Base-by-base conservation (phyloP, 2,329 filamentous ascomycete genomes). In the Diaporthe sp. region DNA sequence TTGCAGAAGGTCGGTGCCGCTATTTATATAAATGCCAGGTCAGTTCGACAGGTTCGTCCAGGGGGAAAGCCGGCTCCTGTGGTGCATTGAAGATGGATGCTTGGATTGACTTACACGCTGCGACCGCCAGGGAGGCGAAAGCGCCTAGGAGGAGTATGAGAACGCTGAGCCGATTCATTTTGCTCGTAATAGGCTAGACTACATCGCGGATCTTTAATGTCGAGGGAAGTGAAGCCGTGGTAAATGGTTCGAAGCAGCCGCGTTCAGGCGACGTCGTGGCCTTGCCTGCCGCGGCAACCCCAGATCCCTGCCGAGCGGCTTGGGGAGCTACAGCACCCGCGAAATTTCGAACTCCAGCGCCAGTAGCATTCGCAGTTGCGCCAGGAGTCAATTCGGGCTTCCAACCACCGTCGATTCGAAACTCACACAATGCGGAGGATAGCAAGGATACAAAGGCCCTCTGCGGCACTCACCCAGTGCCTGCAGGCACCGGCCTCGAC, bases 1-100 rank as follows among this genome's bases (percentile, higher is more conserved):
- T 93, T 93, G 87, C 91, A 93, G 82, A 93, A 93, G 2, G 89
- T 90, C 25, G 90, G 91, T 58, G 90, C 88, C 44, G 89, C 91
- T 92, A 80, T 20, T 49, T 15, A 73, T 8, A 47, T 37, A 57
- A 25, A 15, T 44, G 61, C 34, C 55, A 47, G 55, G 37, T 55
- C 25, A 55, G 47, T 44, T 25, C 34, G 25, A 7, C 15, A 10
- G 34, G n/a, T 20, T 60, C 28, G 25, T 57, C 15, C 1, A 20
- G n/a, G 4, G 44, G n/a, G 31, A 10, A 17, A 51, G 17, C 20
- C 22, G 5, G n/a, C 25, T 51, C 4, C 3, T 9, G 31, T 12
- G 31, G 31, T n/a, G 31, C 9, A n/a, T 60, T 3, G 51, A 3
- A 28, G n/a, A 17, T 15, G 9, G 53, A 58, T 57, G 53, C 53